Evolutionary conservation across 2,329 filamentous ascomycete species (phyloP).

Genomic region (Cladosporium sp.): DNA sequence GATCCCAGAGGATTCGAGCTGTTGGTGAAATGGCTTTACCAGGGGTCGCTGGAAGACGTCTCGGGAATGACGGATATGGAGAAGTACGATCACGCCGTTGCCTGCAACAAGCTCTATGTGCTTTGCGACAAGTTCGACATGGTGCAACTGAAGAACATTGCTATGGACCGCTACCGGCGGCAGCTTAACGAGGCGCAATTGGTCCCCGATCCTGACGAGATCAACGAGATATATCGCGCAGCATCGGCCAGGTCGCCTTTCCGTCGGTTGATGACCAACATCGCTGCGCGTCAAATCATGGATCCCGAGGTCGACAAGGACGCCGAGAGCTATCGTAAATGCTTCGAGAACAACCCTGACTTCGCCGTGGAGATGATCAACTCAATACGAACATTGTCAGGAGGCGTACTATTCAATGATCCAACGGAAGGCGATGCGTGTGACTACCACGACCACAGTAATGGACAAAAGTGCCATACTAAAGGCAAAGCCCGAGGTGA

Average conservation of each 20-base stretch:
- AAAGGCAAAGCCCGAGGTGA: constrained; percentile 14
- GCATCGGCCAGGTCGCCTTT: constrained; percentile 50
- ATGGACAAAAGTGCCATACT: constrained; percentile 31
- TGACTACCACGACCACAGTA: constrained; percentile 53
- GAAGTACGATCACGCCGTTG: constrained; percentile 57
- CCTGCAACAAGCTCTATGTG: constrained; percentile 55
- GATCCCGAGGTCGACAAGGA: constrained; percentile 53
- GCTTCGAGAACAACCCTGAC: constrained; percentile 51
- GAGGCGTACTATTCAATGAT: constrained; percentile 54
- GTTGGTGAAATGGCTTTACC: constrained; percentile 58
- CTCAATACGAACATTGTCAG: constrained; percentile 51
- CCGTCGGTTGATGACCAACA: constrained; percentile 51
- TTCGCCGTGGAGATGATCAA: constrained; percentile 57
- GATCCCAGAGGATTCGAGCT: constrained; percentile 55
- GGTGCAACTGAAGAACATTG: constrained; percentile 52
- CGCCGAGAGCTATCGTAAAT: constrained; percentile 51
- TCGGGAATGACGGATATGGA: constrained; percentile 47
- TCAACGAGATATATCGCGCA: constrained; percentile 54
- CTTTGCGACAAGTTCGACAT: constrained; percentile 55
- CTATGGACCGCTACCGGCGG: constrained; percentile 56
- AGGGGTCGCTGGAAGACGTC: constrained; percentile 54
- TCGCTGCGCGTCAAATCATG: constrained; percentile 60
- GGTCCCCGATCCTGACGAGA: constrained; percentile 56
- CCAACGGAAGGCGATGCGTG: constrained; percentile 50
- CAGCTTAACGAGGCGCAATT: constrained; percentile 51